Percentiles rank a stretch among this genome's conserved stretches.
These are phyloP conservation scores for Boletus rubroflammeus DNA, from an alignment of 768 basidiomycete genomes.

Conservation along the genomic window DNA sequence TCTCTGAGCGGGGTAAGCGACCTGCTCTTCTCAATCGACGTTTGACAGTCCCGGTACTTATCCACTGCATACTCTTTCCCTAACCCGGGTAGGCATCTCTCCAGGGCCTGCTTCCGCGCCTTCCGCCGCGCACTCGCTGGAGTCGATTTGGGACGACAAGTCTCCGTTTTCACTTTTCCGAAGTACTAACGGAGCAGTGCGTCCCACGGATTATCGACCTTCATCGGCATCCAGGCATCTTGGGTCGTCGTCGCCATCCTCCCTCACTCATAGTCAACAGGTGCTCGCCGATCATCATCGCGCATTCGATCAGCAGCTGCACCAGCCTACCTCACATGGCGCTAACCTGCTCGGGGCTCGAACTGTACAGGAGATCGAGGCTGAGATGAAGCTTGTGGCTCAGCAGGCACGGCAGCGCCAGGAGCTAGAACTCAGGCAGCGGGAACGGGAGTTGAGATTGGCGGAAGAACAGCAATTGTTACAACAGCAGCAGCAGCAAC, in stretches of 20 bases:
- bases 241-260: conserved; percentile 18
- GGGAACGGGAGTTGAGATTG: conserved; percentile 40
- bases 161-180: conserved; percentile 71
- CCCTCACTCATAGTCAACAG: conserved; percentile 28
- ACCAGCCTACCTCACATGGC: conserved; percentile 35
- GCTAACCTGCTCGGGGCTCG: conserved; percentile 41
- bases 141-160: conserved; percentile 81
- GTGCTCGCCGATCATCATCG: conserved; percentile 33
- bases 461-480: conserved; percentile 37
- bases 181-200: conserved; percentile 46
- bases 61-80: conserved; percentile 12
- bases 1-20: conserved; percentile 30
- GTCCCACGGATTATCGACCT: conserved; percentile 35
- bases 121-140: conserved; percentile 45
- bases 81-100: conserved; percentile 19
- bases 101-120: conserved; percentile 35
- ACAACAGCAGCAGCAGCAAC: conserved; percentile 35
- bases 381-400: conserved; percentile 71
- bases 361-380: conserved; percentile 79
- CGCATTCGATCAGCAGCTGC: conserved; percentile 36
- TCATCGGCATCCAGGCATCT: conserved; percentile 24
- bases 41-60: conserved; percentile 6
- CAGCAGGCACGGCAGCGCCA: conserved; percentile 41
- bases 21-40: conserved; percentile 5
- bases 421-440: conserved; percentile 43